Percentiles rank a stretch among this genome's conserved stretches.
Evolutionary conservation across 2,329 filamentous ascomycete genomes (phyloP).

Genomic region (Apiospora aurea): DNA sequence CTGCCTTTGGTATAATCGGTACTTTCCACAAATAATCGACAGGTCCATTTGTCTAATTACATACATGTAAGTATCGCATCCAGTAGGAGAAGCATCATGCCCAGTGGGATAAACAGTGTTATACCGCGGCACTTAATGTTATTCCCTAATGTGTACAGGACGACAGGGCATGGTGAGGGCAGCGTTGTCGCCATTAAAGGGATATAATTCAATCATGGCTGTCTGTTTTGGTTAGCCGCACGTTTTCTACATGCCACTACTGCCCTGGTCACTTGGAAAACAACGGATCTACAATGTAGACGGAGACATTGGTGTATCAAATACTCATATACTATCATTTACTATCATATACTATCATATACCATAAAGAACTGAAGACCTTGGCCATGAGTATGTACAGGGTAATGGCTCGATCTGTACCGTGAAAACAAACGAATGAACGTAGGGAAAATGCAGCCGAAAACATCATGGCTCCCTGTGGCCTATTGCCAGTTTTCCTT

Average conservation of each 20-base stretch:
- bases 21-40: too few species aligned
- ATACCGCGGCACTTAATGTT: too few species aligned
- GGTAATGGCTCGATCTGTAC: not conserved
- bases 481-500: not conserved
- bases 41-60: too few species aligned
- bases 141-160: too few species aligned
- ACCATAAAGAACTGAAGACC: not conserved
- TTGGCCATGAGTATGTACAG: not conserved
- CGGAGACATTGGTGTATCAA: not conserved
- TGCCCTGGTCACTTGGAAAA: not conserved
- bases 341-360: not conserved
- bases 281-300: not conserved
- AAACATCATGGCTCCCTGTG: not conserved
- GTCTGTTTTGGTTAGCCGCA: too few species aligned
- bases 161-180: too few species aligned
- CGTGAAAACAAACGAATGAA: not conserved
- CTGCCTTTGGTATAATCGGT: not conserved
- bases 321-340: slow-evolving; percentile 7
- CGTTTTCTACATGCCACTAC: too few species aligned
- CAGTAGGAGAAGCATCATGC: too few species aligned
- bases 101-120: too few species aligned
- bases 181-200: too few species aligned
- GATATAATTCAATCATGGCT: too few species aligned
- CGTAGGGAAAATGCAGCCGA: not conserved
- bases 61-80: too few species aligned